Evolutionary conservation across 495 filamentous ascomycete species (phyloP).

Genomic region (Lophiotrema nucula): DNA sequence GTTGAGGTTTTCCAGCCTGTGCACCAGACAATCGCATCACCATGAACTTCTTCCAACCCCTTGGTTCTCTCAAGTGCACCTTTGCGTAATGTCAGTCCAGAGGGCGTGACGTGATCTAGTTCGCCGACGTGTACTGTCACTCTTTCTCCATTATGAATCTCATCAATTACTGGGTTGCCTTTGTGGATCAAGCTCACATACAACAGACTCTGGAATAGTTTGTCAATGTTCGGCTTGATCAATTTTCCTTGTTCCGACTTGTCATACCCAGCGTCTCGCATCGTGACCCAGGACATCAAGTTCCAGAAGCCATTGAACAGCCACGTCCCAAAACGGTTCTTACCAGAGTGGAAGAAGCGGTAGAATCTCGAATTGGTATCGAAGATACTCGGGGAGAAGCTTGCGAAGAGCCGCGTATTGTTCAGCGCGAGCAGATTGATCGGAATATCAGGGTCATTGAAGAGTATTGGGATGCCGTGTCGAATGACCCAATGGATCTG

Average conservation of each 20-base stretch:
- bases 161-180: constrained; percentile 14
- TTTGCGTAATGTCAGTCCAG: background rate
- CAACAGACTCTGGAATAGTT: background rate
- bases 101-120: background rate
- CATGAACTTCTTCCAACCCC: background rate
- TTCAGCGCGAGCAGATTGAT: background rate
- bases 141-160: constrained; percentile 6
- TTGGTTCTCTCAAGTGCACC: background rate
- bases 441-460: constrained; percentile 3
- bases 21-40: constrained; percentile 14
- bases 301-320: background rate
- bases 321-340: background rate
- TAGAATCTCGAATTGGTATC: background rate
- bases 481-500: constrained; percentile 15
- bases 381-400: constrained; percentile 8
- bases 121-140: constrained; percentile 4
- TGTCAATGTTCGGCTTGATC: constrained; percentile 5
- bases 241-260: constrained; percentile 3
- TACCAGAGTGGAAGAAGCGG: constrained; percentile 7
- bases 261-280: constrained; percentile 6
- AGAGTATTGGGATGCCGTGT: constrained; percentile 6
- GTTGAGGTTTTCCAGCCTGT: constrained; percentile 14
- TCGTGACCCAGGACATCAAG: constrained; percentile 4
- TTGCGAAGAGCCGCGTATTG: background rate
- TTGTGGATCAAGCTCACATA: constrained; percentile 12